Conservation (phyloP, 176 grass and related monocot species). For the Juncus inflexus region DNA sequence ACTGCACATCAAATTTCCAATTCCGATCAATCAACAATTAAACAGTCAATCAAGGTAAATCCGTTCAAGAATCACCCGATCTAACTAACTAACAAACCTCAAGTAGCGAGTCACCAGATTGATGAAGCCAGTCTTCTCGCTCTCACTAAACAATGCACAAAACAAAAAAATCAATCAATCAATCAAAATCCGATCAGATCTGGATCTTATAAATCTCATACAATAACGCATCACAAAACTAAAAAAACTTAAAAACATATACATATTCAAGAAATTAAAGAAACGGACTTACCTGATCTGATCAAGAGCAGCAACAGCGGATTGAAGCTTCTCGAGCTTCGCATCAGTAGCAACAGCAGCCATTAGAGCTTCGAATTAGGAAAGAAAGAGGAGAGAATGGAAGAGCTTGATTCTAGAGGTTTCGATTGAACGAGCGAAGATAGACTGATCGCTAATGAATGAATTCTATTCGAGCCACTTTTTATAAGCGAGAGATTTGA, state of each 20-base stretch:
- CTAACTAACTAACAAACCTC: constrained; percentile 35
- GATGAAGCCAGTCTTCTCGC: constrained; percentile 86
- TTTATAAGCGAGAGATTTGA: constrained; percentile 23
- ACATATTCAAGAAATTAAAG: neutral
- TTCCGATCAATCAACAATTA: constrained; percentile 2
- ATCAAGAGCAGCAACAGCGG: constrained; percentile 51
- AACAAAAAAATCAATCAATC: constrained; percentile 5
- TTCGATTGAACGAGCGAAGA: constrained; percentile 38
- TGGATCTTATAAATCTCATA: neutral
- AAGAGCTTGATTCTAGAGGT: constrained; percentile 28
- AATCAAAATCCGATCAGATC: constrained; percentile 23
- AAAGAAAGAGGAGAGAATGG: neutral
- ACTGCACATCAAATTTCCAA: constrained; percentile 31
- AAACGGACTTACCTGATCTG: constrained; percentile 59
- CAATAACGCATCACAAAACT: neutral
- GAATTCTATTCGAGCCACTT: neutral
- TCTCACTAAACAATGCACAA: constrained; percentile 48
- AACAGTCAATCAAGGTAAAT: neutral
- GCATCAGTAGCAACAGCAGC: constrained; percentile 40
- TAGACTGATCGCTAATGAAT: neutral
- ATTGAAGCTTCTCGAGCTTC: constrained; percentile 53
- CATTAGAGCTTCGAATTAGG: constrained; percentile 22
- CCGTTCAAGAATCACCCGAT: constrained; percentile 5
- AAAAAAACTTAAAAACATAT: constrained; percentile 2
- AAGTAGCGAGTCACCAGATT: constrained; percentile 85